phyloP scores from a whole-genome alignment of 148 eudicot genomes.

The Rhododendron ferrugineum region DNA sequence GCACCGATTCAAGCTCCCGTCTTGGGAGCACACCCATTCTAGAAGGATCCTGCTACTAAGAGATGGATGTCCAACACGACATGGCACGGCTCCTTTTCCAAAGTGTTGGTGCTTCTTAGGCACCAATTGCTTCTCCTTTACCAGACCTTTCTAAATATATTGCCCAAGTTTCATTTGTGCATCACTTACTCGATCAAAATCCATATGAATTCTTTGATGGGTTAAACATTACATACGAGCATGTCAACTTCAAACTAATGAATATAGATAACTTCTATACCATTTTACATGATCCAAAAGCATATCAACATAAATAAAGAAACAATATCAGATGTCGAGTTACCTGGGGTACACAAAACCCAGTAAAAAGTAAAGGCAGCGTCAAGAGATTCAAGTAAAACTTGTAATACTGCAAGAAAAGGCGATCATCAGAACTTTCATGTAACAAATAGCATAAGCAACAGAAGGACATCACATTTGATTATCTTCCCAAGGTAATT shows the following conservation, averaged over 20 bases:
- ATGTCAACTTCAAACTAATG: neutral
- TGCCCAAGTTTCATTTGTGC: neutral
- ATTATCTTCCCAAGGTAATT: neutral
- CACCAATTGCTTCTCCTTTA: neutral
- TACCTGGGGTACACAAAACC: conserved; percentile 82
- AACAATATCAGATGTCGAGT: conserved; percentile 5
- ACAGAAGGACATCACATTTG: neutral
- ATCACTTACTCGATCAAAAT: neutral
- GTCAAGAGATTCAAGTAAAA: conserved; percentile 57
- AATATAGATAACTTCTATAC: neutral
- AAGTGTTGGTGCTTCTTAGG: neutral
- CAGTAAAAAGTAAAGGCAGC: conserved; percentile 48
- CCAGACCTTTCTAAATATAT: neutral
- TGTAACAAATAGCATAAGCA: neutral
- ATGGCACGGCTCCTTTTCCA: neutral
- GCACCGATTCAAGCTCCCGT: no score
- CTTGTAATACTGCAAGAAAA: conserved; percentile 56
- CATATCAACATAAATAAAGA: neutral
- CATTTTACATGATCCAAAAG: neutral
- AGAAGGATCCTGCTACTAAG: no score
- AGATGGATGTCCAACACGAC: neutral
- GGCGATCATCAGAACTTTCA: conserved; percentile 11
- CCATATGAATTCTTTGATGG: neutral
- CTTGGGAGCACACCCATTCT: no score
- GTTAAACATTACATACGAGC: conserved; percentile 5